Evolutionary conservation across 2,329 filamentous ascomycete species (phyloP), one percentile per base, ranked within the genome.

Genomic region (Nemania diffusa): DNA sequence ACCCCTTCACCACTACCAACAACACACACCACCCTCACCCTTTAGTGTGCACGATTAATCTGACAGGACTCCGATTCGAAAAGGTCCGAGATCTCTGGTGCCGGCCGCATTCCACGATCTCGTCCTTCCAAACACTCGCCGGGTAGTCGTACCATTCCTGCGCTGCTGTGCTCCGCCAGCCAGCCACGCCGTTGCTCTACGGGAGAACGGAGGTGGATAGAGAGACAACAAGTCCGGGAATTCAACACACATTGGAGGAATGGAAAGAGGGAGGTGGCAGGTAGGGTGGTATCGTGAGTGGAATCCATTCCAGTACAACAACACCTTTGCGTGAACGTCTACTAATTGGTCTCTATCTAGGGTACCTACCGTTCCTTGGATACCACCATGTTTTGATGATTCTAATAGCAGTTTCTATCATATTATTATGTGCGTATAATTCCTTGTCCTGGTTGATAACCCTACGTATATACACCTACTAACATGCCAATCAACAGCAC

Each of bases 311-410:
- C 44, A 17, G 57, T 9, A 29, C 32, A 3, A 20, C 17, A 3
- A 27, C n/a, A n/a, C n/a, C n/a, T n/a, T n/a, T 22, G 5, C 13
- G 22, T 20, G 24, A 29, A 26, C 62, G n/a, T 9, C 26, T 48
- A 40, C 51, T 63, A 15, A 64, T 51, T 9, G 53, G 53, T 32
- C 17, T 52, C 1, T 26, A n/a, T 20, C 3, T 26, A 90, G 89
- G 88, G 77, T 88, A 87, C 74, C 82, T 91, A 78, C 90, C 90
- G 73, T 91, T 91, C 78, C 84, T 91, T 66, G 90, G 90, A 72
- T 91, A 91, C 77, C 90, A 91, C 78, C 88, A 99, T 88, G 91
- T 98, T 72, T 88, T 99, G 80, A 99, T 99, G 96, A 93, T 99
- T 75, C 84, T 99, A 73, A 97, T 99, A 77, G 94, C 92, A 63